A percentile compares a stretch with the other conserved stretches of the same genome.
Conservation (phyloP, 495 filamentous ascomycete species). For the Aspergillus funiculosus region DNA sequence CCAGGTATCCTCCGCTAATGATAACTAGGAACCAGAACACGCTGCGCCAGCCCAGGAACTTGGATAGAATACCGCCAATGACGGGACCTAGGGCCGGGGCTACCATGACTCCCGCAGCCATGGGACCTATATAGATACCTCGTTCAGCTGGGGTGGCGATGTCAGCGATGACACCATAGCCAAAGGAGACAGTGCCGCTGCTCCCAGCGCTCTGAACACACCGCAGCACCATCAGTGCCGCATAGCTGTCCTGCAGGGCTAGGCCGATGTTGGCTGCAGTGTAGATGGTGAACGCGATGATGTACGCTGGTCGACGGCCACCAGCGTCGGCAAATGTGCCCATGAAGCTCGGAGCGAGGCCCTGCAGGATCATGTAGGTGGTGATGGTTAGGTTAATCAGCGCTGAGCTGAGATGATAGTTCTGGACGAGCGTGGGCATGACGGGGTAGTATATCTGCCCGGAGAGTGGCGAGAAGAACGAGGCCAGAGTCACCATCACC, state of each 20-base stretch:
- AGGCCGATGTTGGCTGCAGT: slow-evolving; percentile 58
- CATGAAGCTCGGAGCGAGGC: slow-evolving; percentile 52
- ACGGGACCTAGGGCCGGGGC: slow-evolving; percentile 35
- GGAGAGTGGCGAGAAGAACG: slow-evolving; percentile 54
- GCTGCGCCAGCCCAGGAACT: slow-evolving; percentile 34
- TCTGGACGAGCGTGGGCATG: slow-evolving; percentile 49
- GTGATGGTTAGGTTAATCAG: slow-evolving; percentile 65
- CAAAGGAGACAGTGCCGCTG: slow-evolving; percentile 47
- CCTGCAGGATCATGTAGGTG: slow-evolving; percentile 60
- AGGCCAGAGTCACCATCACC: slow-evolving; percentile 47
- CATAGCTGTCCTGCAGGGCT: slow-evolving; percentile 54
- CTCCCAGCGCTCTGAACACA: slow-evolving; percentile 59
- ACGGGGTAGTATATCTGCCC: slow-evolving; percentile 71
- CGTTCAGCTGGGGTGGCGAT: slow-evolving; percentile 53
- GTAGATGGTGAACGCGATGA: slow-evolving; percentile 54
- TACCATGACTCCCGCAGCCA: slow-evolving; percentile 25
- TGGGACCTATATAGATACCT: slow-evolving; percentile 52
- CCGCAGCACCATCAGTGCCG: slow-evolving; percentile 54
- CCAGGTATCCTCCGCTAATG: slow-evolving; percentile 23
- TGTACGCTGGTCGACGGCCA: slow-evolving; percentile 55
- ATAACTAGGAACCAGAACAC: slow-evolving; percentile 46
- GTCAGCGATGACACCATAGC: slow-evolving; percentile 57
- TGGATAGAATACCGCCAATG: slow-evolving; percentile 35
- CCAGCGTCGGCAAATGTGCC: slow-evolving; percentile 56
- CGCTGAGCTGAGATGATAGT: slow-evolving; percentile 51